phyloP scores from a whole-genome alignment of 306 rosid genomes.

The Pachyrhizus erosus region DNA sequence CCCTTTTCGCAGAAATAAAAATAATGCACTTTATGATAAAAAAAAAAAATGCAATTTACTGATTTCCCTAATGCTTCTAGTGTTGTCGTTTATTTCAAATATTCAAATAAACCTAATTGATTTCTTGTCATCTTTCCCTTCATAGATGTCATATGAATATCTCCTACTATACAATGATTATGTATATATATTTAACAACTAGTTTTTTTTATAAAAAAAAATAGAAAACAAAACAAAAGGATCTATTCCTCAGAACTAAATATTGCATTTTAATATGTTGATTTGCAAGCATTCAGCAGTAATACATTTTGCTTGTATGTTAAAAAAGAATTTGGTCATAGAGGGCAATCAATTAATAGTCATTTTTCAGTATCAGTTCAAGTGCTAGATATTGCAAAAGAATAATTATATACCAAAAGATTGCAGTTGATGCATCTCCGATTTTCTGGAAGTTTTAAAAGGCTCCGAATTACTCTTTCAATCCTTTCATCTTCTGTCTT shows the following conservation, averaged over 20 bases:
- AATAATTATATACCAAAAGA: conserved; percentile 64
- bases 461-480: conserved; percentile 72
- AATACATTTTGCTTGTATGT: background rate
- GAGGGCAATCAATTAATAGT: background rate
- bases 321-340: background rate
- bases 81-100: no score
- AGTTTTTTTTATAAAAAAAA: background rate
- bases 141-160: no score
- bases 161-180: background rate
- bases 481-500: conserved; percentile 73
- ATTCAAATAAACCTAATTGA: no score
- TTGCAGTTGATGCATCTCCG: conserved; percentile 93
- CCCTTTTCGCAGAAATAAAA: background rate
- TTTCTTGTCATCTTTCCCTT: no score
- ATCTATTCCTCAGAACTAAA: background rate
- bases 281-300: background rate
- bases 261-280: background rate
- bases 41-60: background rate
- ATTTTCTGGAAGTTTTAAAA: conserved; percentile 76
- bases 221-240: background rate
- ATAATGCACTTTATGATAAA: background rate
- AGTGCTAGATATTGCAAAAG: background rate
- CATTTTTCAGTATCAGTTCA: background rate
- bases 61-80: background rate
- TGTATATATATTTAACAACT: background rate